Evolutionary conservation across 108 stramenopile genomes (phyloP).

Genomic region (Fragilaria crotonensis): DNA sequence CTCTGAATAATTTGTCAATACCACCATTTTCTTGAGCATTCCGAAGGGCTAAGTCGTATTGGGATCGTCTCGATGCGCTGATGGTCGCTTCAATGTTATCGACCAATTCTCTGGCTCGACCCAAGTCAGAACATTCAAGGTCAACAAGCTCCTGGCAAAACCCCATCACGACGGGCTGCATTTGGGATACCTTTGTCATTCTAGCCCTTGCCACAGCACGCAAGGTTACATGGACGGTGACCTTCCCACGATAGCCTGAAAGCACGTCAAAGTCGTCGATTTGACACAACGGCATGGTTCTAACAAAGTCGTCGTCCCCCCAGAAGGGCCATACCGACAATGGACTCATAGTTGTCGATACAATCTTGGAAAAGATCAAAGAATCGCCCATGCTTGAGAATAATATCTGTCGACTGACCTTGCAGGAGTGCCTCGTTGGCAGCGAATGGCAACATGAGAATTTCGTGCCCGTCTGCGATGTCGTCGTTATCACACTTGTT

Average conservation of each 20-base stretch:
- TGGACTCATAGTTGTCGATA: conserved; percentile 1
- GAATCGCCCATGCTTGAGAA: conserved; percentile 16
- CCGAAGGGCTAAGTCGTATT: not conserved
- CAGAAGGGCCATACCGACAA: conserved; percentile 9
- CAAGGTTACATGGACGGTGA: conserved; percentile 1
- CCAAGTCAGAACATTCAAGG: not conserved
- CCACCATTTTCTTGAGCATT: not conserved
- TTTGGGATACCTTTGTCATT: not conserved
- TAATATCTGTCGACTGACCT: conserved; percentile 4
- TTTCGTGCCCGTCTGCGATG: not conserved
- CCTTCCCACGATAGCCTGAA: conserved; percentile 2
- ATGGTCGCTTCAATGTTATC: not conserved
- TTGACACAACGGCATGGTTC: conserved; percentile 1
- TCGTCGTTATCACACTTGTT: conserved; percentile 5
- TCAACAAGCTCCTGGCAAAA: conserved; percentile 2
- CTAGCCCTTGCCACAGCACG: conserved; percentile 1
- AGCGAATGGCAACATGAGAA: conserved; percentile 14
- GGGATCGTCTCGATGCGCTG: not conserved
- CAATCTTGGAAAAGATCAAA: conserved; percentile 11
- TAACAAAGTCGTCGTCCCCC: conserved; percentile 6
- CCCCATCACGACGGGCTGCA: not conserved
- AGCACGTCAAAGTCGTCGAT: conserved; percentile 1
- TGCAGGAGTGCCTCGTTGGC: conserved; percentile 1
- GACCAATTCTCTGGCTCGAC: no score
- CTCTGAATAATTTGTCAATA: not conserved